Evolutionary conservation across 169 alveolate genomes (phyloP).

Genomic region (Cryptosporidium parvum): DNA sequence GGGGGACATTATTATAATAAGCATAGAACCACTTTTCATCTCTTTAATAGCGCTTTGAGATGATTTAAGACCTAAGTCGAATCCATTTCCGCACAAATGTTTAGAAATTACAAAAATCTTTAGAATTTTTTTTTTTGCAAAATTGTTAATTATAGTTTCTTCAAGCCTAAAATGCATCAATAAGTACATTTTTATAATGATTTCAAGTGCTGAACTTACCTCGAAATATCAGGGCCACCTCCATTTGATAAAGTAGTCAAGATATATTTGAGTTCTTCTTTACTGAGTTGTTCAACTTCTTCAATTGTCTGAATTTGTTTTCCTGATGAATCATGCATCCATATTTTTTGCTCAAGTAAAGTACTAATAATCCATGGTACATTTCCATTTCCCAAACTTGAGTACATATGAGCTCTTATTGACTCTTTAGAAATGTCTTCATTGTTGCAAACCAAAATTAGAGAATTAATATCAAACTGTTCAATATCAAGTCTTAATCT

Average conservation of each 20-base stretch:
- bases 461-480: conserved; percentile 31
- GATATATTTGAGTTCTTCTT: conserved; percentile 36
- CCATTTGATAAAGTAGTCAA: conserved; percentile 34
- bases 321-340: conserved; percentile 25
- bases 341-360: conserved; percentile 21
- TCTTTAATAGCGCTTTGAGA: not conserved
- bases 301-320: not conserved
- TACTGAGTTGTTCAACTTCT: not conserved
- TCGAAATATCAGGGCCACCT: conserved; percentile 64
- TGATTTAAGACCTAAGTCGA: conserved; percentile 46
- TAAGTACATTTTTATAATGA: too few species aligned
- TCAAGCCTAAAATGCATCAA: conserved; percentile 20
- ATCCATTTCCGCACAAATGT: conserved; percentile 73
- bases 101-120: conserved; percentile 44
- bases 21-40: conserved; percentile 33
- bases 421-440: not conserved
- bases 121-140: not conserved
- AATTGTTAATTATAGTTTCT: conserved; percentile 7
- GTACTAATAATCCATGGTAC: conserved; percentile 50
- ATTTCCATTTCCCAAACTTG: conserved; percentile 12
- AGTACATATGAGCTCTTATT: conserved; percentile 12
- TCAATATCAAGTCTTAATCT: conserved; percentile 72
- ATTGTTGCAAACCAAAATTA: conserved; percentile 25
- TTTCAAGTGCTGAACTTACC: conserved; percentile 26
- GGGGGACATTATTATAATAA: conserved; percentile 34